Evolutionary conservation across 2,329 filamentous ascomycete genomes (phyloP).

Genomic region (Fusarium sp.): DNA sequence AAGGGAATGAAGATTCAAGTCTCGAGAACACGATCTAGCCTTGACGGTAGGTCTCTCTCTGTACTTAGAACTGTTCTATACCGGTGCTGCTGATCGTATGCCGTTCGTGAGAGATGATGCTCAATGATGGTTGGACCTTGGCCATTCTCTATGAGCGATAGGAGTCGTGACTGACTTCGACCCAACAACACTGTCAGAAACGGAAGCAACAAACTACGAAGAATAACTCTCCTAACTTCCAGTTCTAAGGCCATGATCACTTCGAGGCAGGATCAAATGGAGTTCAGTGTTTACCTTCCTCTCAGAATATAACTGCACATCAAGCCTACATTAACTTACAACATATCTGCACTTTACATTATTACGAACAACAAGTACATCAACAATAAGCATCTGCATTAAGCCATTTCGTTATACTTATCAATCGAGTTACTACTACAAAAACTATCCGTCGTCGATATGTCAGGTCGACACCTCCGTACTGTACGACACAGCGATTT

Average conservation of each 20-base stretch:
- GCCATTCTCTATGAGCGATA: background rate
- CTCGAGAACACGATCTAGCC: background rate
- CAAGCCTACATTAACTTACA: background rate
- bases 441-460: background rate
- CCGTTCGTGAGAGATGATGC: background rate
- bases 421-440: background rate
- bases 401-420: background rate
- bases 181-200: background rate
- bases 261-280: background rate
- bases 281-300: background rate
- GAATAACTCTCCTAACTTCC: background rate
- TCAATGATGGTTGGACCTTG: background rate
- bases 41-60: background rate
- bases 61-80: background rate
- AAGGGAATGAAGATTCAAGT: background rate
- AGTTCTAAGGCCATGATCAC: background rate
- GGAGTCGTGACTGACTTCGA: background rate
- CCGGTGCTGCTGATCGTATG: background rate
- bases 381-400: background rate
- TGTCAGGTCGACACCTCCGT: background rate
- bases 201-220: background rate
- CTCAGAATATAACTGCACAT: background rate
- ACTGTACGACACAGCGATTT: background rate
- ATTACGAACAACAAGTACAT: background rate
- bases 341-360: background rate